Conservation (phyloP, 495 filamentous ascomycete genomes). For the Venustampulla echinocandica region DNA sequence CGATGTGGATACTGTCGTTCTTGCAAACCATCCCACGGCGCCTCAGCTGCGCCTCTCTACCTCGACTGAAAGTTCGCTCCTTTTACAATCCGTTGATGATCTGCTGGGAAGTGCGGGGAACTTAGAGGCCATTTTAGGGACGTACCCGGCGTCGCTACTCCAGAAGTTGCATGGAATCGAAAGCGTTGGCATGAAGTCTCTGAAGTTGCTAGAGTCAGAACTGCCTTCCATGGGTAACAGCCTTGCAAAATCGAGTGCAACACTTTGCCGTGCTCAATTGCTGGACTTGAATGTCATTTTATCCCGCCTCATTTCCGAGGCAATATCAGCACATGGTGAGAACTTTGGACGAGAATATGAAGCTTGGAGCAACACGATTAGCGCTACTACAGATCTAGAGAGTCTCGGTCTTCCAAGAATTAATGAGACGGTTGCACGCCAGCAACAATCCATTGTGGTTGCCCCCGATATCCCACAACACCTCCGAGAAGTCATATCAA, state of each 20-base stretch:
- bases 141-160: slow-evolving; percentile 47
- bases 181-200: slow-evolving; percentile 48
- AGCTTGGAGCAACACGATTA: slow-evolving; percentile 2
- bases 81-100: slow-evolving; percentile 34
- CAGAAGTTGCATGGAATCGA: slow-evolving; percentile 44
- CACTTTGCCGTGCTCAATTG: slow-evolving; percentile 14
- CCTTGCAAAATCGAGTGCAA: slow-evolving; percentile 34
- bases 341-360: background rate
- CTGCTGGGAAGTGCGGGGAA: slow-evolving; percentile 29
- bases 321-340: slow-evolving; percentile 11
- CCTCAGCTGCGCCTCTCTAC: slow-evolving; percentile 36
- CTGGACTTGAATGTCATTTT: slow-evolving; percentile 9
- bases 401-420: background rate
- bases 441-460: background rate
- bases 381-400: background rate
- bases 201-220: slow-evolving; percentile 58
- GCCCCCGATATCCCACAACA: slow-evolving; percentile 13
- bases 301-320: slow-evolving; percentile 1
- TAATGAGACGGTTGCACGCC: background rate
- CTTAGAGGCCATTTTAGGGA: slow-evolving; percentile 40
- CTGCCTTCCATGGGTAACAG: slow-evolving; percentile 50
- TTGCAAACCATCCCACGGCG: slow-evolving; percentile 37
- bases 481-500: slow-evolving; percentile 24
- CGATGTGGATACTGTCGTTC: slow-evolving; percentile 26
- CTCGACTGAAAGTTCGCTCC: slow-evolving; percentile 27